These are phyloP conservation scores for Syzygium malaccense DNA, from an alignment of 441 rosid species.

Conservation along the genomic window DNA sequence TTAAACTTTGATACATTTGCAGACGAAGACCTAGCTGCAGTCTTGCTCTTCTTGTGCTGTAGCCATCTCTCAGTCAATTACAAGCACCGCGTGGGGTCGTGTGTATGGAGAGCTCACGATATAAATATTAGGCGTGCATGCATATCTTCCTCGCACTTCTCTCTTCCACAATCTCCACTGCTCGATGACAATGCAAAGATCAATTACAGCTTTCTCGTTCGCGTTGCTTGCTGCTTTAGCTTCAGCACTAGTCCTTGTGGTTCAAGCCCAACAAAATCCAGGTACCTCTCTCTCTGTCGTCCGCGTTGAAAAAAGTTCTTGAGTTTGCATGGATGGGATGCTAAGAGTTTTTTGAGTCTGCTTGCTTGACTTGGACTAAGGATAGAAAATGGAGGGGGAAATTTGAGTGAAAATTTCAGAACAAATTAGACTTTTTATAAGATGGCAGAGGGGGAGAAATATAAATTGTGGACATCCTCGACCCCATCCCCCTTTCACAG, in stretches of 20 bases:
- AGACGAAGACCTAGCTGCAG: not conserved
- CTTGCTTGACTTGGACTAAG: not conserved
- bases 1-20: not conserved
- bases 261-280: not conserved
- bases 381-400: not conserved
- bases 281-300: not conserved
- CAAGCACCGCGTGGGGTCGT: too few species aligned
- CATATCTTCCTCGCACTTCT: not conserved
- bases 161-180: not conserved
- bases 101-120: not conserved
- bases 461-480: not conserved
- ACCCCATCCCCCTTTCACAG: too few species aligned
- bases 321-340: not conserved
- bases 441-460: not conserved
- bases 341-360: not conserved
- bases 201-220: not conserved
- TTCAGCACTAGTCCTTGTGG: not conserved
- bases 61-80: too few species aligned
- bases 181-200: not conserved
- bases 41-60: not conserved
- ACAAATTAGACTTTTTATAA: not conserved
- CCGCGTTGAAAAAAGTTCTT: not conserved
- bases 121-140: not conserved
- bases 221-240: not conserved
- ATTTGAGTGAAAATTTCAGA: not conserved